Evolutionary conservation across 176 grass and related monocot species (phyloP).

Genomic region (Oropetium thomaeum): DNA sequence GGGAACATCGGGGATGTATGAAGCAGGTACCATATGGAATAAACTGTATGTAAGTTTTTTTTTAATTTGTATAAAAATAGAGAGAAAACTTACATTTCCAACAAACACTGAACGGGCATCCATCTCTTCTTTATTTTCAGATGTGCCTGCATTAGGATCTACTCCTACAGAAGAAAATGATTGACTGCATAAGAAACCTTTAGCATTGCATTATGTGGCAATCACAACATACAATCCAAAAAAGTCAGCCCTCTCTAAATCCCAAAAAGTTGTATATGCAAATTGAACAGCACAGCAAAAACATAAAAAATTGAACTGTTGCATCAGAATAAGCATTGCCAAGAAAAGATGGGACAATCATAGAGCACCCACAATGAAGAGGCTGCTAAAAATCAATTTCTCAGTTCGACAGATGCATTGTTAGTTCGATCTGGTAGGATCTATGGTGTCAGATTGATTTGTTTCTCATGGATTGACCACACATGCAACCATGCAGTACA

Average conservation of each 20-base stretch:
- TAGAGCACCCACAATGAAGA: no score
- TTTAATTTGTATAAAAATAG: constrained; percentile 12
- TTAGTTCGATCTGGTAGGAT: no score
- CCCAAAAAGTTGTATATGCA: background rate
- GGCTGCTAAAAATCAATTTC: no score
- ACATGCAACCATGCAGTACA: no score
- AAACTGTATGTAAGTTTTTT: background rate
- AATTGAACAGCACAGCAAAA: background rate
- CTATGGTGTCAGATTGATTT: no score
- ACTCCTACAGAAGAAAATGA: constrained; percentile 19
- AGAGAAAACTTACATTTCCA: constrained; percentile 58
- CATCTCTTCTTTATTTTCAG: constrained; percentile 66
- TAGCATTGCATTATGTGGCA: background rate
- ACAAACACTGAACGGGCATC: constrained; percentile 65
- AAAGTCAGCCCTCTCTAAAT: background rate
- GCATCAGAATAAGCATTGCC: background rate
- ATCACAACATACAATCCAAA: background rate
- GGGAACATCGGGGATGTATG: background rate
- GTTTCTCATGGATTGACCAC: no score
- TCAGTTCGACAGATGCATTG: no score
- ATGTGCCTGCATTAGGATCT: constrained; percentile 50
- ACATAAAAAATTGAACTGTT: background rate
- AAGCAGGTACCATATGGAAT: background rate
- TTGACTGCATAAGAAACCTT: background rate
- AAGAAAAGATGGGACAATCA: background rate